phyloP scores from a whole-genome alignment of 768 basidiomycete genomes.

The Trametes coccinea region DNA sequence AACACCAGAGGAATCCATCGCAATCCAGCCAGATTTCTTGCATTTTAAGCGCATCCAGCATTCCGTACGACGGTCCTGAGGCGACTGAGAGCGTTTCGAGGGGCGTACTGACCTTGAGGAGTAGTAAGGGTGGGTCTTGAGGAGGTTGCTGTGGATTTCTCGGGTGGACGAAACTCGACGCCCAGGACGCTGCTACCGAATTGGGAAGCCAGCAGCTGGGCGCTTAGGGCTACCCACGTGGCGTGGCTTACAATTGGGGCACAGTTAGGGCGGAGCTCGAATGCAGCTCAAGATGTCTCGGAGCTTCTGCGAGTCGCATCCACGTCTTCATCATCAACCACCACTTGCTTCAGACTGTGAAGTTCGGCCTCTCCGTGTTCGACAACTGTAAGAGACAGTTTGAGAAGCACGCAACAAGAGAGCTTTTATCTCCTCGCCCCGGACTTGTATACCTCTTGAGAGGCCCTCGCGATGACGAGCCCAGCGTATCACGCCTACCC shows the following conservation, averaged over 20 bases:
- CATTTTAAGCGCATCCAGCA: conserved; percentile 1
- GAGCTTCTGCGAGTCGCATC: conserved; percentile 23
- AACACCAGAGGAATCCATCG: conserved; percentile 42
- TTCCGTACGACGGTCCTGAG: background rate
- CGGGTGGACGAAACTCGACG: conserved; percentile 15
- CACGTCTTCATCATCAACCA: conserved; percentile 46
- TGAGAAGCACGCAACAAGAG: conserved; percentile 18
- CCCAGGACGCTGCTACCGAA: conserved; percentile 17
- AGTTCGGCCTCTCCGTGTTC: conserved; percentile 15
- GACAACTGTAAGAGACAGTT: conserved; percentile 30
- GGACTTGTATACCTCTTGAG: conserved; percentile 16
- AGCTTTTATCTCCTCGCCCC: conserved; percentile 7
- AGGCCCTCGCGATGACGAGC: conserved; percentile 33
- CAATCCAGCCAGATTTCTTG: conserved; percentile 7
- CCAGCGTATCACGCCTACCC: conserved; percentile 56
- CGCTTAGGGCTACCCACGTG: conserved; percentile 2
- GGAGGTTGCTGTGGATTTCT: conserved; percentile 32
- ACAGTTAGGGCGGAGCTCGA: conserved; percentile 37
- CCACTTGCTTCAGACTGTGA: conserved; percentile 37
- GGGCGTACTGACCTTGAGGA: conserved; percentile 32
- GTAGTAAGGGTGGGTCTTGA: conserved; percentile 31
- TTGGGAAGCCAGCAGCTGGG: conserved; percentile 27
- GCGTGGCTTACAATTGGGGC: background rate
- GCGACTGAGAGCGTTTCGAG: background rate
- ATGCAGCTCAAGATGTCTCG: conserved; percentile 19